A percentile compares a stretch with the other conserved stretches of the same genome.
Evolutionary conservation across 176 grass and related monocot genomes (phyloP).

Genomic region (Avena atlantica): DNA sequence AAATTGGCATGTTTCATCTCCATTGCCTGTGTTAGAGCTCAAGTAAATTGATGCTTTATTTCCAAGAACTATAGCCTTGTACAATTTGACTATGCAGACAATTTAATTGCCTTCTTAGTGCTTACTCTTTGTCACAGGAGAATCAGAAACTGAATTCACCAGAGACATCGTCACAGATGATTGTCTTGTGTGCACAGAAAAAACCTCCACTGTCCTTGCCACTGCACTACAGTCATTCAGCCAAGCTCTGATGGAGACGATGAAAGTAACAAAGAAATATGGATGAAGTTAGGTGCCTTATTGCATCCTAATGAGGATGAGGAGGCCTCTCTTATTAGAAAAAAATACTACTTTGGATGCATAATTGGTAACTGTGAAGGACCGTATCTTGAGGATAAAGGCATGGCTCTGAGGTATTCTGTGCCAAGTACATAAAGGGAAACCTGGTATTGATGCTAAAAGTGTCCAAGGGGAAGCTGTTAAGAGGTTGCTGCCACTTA

Average conservation of each 20-base stretch:
- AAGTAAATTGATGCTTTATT: neutral
- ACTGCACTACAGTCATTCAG: neutral
- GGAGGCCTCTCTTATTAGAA: neutral
- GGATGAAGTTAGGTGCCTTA: neutral
- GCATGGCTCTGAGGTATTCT: neutral
- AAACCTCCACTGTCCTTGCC: neutral
- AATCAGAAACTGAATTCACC: neutral
- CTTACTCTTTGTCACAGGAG: neutral
- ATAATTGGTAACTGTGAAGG: neutral
- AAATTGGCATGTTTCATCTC: too few species aligned
- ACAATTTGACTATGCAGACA: neutral
- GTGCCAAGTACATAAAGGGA: neutral
- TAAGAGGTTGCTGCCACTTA: neutral
- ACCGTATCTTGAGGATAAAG: neutral
- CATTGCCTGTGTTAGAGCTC: too few species aligned
- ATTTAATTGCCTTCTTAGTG: neutral
- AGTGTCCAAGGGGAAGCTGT: neutral
- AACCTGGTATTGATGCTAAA: neutral
- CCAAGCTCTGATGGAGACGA: neutral
- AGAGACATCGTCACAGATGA: neutral
- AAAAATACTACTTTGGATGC: neutral
- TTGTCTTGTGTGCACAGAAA: neutral
- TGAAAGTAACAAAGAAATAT: neutral
- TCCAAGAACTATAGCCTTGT: neutral
- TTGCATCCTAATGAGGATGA: neutral